phyloP scores from a whole-genome alignment of 441 rosid genomes.

The Adansonia grandidieri region DNA sequence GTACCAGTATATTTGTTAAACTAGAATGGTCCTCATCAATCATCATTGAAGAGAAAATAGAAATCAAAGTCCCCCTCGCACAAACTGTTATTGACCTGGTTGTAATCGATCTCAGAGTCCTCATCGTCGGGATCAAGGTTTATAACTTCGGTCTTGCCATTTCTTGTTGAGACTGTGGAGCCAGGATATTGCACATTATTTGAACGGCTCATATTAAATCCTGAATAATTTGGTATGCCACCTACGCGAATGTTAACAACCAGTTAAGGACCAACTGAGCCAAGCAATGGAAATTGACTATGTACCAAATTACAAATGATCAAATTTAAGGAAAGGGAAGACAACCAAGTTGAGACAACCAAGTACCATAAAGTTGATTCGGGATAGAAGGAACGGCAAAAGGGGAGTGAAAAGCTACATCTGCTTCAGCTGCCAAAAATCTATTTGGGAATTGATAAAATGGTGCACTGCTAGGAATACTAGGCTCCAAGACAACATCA shows the following conservation, averaged over 20 bases:
- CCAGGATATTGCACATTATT: background rate
- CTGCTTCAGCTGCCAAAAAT: background rate
- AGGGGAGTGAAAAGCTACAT: background rate
- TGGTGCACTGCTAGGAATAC: background rate
- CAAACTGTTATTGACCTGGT: background rate
- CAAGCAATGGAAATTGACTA: background rate
- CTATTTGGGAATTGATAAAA: background rate
- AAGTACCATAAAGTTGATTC: conserved; percentile 2
- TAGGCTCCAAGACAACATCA: background rate
- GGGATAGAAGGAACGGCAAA: background rate
- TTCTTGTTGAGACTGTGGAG: background rate
- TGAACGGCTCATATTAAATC: background rate
- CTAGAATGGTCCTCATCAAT: background rate
- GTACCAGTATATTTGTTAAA: background rate
- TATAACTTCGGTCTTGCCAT: background rate
- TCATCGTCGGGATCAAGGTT: background rate
- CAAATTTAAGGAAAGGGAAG: background rate
- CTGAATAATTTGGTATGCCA: background rate
- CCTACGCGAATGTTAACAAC: background rate
- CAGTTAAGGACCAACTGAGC: background rate
- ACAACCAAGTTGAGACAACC: background rate
- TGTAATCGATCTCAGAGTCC: background rate
- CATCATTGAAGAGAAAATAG: background rate
- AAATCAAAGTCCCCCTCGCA: background rate
- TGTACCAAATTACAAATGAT: background rate